Percentiles rank a stretch among this genome's conserved stretches.
Conservation (phyloP, 1,139 yeast genomes). For the Geotrichum fermentans region DNA sequence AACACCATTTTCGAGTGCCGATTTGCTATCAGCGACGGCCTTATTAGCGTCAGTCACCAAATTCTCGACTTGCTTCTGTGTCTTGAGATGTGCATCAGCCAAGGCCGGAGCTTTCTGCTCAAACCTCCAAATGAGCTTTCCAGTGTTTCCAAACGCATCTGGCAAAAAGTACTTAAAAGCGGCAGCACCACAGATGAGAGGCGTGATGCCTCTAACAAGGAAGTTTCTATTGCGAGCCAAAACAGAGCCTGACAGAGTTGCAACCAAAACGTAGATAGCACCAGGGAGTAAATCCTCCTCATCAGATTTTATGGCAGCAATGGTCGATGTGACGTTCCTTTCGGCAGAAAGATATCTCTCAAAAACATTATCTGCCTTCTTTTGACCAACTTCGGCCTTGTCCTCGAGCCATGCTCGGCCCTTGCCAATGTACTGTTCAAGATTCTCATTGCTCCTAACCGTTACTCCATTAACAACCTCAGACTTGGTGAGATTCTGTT, state of each 20-base stretch:
- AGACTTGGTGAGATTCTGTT: conserved; percentile 33
- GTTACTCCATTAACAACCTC: conserved; percentile 54
- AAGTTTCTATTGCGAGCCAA: conserved; percentile 68
- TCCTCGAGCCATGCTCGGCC: conserved; percentile 43
- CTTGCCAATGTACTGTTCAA: conserved; percentile 48
- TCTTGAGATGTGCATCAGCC: conserved; percentile 58
- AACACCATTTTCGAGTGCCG: conserved; percentile 41
- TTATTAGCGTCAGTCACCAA: conserved; percentile 45
- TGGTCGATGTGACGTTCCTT: conserved; percentile 58
- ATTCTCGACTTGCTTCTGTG: conserved; percentile 46
- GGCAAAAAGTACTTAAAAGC: conserved; percentile 79
- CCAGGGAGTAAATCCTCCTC: conserved; percentile 77
- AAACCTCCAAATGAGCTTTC: conserved; percentile 55
- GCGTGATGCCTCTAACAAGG: conserved; percentile 54
- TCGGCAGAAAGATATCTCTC: conserved; percentile 56
- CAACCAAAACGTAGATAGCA: conserved; percentile 62
- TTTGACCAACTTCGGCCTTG: conserved; percentile 36
- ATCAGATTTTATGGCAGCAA: conserved; percentile 64
- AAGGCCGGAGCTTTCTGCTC: conserved; percentile 66
- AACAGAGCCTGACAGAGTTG: conserved; percentile 76
- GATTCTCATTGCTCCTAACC: conserved; percentile 48
- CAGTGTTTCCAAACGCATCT: conserved; percentile 63
- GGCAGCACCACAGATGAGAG: conserved; percentile 59
- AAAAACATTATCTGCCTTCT: conserved; percentile 44
- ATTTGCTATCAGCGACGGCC: conserved; percentile 37